Conservation (phyloP, 768 basidiomycete species). For the Porpolomopsis calyptriformis region DNA sequence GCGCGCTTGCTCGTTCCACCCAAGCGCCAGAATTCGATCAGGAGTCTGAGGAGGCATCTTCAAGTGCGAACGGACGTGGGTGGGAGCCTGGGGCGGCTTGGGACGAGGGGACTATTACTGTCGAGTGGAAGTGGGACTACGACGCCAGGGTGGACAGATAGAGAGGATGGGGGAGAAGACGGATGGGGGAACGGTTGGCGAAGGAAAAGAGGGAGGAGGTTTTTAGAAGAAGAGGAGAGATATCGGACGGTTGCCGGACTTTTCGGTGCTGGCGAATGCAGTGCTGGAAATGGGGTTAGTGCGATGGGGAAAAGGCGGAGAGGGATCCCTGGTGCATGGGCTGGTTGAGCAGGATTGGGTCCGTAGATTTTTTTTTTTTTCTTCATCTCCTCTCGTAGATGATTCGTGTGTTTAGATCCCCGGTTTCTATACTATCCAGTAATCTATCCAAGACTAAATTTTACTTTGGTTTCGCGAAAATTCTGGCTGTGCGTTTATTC, state of each 20-base stretch:
- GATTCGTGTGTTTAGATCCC: too few species aligned
- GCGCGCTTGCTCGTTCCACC: constrained; percentile 59
- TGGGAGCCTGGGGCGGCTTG: background rate
- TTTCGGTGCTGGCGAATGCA: background rate
- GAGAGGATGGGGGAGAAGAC: constrained; percentile 1
- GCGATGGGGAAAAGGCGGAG: background rate
- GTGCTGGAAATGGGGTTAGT: background rate
- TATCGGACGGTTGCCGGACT: background rate
- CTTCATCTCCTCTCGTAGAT: too few species aligned
- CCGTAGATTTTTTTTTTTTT: too few species aligned
- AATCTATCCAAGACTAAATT: too few species aligned
- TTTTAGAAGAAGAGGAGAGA: background rate
- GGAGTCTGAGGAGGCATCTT: constrained; percentile 57
- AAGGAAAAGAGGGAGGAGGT: background rate
- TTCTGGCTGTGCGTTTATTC: too few species aligned
- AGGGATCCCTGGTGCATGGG: constrained; percentile 1
- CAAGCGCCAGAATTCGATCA: constrained; percentile 65
- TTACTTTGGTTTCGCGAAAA: too few species aligned
- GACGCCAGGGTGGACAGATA: background rate
- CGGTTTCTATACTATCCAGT: too few species aligned
- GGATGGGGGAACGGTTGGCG: background rate
- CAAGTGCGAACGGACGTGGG: too few species aligned
- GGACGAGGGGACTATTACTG: background rate
- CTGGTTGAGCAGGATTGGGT: background rate
- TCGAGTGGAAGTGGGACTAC: background rate